Evolutionary conservation across 2,329 filamentous ascomycete species (phyloP).

Genomic region (Fusarium proliferatum): DNA sequence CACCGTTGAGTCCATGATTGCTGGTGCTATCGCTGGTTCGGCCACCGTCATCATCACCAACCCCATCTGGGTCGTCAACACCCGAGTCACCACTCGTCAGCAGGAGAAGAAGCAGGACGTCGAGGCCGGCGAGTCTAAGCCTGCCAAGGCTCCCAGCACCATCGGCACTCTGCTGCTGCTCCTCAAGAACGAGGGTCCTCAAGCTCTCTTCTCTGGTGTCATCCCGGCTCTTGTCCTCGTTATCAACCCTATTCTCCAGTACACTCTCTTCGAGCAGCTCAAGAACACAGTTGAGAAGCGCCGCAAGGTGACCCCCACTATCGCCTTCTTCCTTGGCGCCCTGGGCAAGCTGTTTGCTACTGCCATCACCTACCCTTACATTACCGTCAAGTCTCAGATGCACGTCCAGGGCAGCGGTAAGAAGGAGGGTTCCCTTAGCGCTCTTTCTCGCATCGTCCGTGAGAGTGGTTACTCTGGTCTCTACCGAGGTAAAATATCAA

Average conservation of each 20-base stretch:
- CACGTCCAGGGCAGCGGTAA: slow-evolving; percentile 86
- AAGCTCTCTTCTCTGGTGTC: slow-evolving; percentile 90
- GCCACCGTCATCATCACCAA: slow-evolving; percentile 97
- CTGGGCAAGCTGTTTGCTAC: slow-evolving; percentile 95
- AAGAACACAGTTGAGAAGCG: slow-evolving; percentile 87
- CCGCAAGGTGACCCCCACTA: slow-evolving; percentile 80
- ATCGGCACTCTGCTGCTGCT: slow-evolving; percentile 84
- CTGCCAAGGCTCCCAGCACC: slow-evolving; percentile 73
- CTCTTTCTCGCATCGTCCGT: slow-evolving; percentile 80
- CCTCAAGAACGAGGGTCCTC: slow-evolving; percentile 83
- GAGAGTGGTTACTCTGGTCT: slow-evolving; percentile 93
- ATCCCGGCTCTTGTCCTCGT: slow-evolving; percentile 93
- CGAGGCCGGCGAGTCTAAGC: slow-evolving; percentile 52
- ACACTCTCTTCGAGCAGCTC: slow-evolving; percentile 98
- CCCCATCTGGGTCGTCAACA: slow-evolving; percentile 99
- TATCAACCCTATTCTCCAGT: slow-evolving; percentile 98
- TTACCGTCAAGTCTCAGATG: slow-evolving; percentile 98
- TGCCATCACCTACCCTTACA: slow-evolving; percentile 95
- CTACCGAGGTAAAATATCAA: slow-evolving; percentile 80
- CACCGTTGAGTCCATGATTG: slow-evolving; percentile 93
- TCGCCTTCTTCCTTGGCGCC: slow-evolving; percentile 92
- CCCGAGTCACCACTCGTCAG: slow-evolving; percentile 93
- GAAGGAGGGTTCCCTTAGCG: slow-evolving; percentile 82
- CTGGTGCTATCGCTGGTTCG: slow-evolving; percentile 91
- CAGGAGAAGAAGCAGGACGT: slow-evolving; percentile 61